Evolutionary conservation across 495 filamentous ascomycete species (phyloP).

Genomic region (Schizothecium vesticola): DNA sequence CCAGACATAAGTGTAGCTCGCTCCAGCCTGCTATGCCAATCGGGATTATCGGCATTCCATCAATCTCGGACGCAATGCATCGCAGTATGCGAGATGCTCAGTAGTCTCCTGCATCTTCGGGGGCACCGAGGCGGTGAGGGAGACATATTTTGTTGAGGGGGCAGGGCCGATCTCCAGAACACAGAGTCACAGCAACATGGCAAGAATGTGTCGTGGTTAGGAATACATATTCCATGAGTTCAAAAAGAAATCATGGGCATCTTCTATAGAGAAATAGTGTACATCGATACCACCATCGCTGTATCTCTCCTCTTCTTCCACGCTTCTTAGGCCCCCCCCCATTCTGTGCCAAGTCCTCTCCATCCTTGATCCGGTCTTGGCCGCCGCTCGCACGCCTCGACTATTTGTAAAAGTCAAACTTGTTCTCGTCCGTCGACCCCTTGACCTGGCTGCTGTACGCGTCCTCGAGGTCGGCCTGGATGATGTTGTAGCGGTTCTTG

Average conservation of each 20-base stretch:
- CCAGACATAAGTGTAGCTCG: too few relatives aligned
- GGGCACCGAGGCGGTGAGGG: neutral
- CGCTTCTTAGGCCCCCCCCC: neutral
- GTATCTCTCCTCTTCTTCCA: neutral
- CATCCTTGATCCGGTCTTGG: neutral
- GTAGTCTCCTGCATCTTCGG: neutral
- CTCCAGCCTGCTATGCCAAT: neutral
- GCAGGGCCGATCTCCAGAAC: neutral
- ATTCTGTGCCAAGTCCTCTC: neutral
- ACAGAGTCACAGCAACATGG: neutral
- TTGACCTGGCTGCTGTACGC: conserved; percentile 95
- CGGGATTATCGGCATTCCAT: neutral
- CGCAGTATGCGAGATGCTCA: neutral
- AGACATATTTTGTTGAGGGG: neutral
- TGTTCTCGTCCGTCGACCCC: conserved; percentile 71
- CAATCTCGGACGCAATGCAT: neutral
- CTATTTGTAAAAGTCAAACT: conserved; percentile 67
- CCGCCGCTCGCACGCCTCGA: neutral
- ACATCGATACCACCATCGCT: conserved; percentile 2
- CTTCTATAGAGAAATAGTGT: conserved; percentile 6
- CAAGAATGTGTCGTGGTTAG: neutral
- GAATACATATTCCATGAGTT: neutral
- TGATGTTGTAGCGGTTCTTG: conserved; percentile 99
- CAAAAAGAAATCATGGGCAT: neutral
- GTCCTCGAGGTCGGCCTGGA: conserved; percentile 91